Conservation (phyloP, 805 yeast genomes). For the Candida patagonica region DNA sequence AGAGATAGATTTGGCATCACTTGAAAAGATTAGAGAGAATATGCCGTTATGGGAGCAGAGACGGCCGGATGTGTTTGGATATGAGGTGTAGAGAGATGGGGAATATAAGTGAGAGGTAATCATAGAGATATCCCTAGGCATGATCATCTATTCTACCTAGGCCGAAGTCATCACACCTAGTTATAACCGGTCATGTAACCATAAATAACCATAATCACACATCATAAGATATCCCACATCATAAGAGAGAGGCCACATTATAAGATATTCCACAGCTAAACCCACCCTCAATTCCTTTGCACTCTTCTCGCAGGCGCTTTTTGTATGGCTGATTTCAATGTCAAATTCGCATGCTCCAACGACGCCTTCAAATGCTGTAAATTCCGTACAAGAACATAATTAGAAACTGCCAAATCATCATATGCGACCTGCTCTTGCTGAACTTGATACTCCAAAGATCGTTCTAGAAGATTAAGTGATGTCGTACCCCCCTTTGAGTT, state of each 20-base stretch:
- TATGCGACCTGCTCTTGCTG: slow-evolving; percentile 13
- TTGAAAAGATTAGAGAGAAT: slow-evolving; percentile 45
- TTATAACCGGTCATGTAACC: too few relatives aligned
- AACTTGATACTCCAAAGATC: slow-evolving; percentile 13
- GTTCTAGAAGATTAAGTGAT: slow-evolving; percentile 5
- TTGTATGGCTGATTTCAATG: neutral
- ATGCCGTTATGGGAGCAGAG: slow-evolving; percentile 78
- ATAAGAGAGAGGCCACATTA: neutral
- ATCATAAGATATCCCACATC: too few relatives aligned
- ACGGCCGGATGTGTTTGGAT: slow-evolving; percentile 49
- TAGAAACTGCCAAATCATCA: slow-evolving; percentile 7
- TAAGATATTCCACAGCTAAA: too few relatives aligned
- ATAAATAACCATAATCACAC: too few relatives aligned
- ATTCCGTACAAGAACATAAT: slow-evolving; percentile 6
- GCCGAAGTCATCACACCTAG: too few relatives aligned
- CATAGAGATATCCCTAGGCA: too few relatives aligned
- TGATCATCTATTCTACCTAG: too few relatives aligned
- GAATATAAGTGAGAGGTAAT: too few relatives aligned
- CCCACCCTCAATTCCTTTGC: too few relatives aligned
- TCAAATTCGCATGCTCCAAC: neutral
- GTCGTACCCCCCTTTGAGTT: slow-evolving; percentile 8
- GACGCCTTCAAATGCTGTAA: slow-evolving; percentile 5
- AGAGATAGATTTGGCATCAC: slow-evolving; percentile 48
- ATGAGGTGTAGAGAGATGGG: neutral
- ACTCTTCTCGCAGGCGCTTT: too few relatives aligned